Evolutionary conservation across 2,329 filamentous ascomycete species (phyloP), one percentile per base, ranked within the genome.

Genomic region (Zymoseptoria passerinii): DNA sequence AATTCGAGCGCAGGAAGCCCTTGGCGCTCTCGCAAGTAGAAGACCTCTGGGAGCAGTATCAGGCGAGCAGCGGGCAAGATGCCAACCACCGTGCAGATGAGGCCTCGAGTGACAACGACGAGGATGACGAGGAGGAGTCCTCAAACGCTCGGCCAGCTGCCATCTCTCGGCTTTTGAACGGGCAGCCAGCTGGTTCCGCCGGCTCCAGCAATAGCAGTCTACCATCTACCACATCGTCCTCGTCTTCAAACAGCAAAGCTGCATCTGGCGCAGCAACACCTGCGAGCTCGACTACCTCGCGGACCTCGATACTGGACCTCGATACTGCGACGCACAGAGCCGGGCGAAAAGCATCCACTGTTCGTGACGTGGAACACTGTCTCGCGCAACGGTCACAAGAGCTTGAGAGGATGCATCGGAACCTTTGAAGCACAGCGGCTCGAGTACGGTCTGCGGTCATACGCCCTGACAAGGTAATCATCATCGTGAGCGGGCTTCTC

Each of bases 341-440:
- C 53, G 28, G 54, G 56, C 10, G 64, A 66, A 28, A 63, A 68
- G 49, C 84, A 86, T 62, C 92, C 92, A 0, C 81, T 97, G 48
- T 97, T 97, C 72, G 89, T 99, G 52, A 96, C 92, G 7, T 97
- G 92, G 92, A 95, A 96, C 76, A 90, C 83, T 0, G 67, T 90
- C 56, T 84, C 82, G 7, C 73, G 78, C 20, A 77, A 72, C 55
- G 82, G 84, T 28, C 76, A 84, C 63, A 85, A 86, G 71, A 82
- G 81, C 23, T 82, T 99, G 49, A 87, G 94, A 60, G 94, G 94
- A 60, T 99, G 94, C 78, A 97, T 99, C 71, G 94, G 94, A 66
- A 99, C 92, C 2, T 99, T 97, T 70, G 88, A 92, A 69, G 73
- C 85, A 1, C 84, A 89, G 68, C 83, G 87, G 53, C 82, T 99